Conservation (phyloP, 2,329 filamentous ascomycete genomes). For the Tolypocladium ophioglossoides region DNA sequence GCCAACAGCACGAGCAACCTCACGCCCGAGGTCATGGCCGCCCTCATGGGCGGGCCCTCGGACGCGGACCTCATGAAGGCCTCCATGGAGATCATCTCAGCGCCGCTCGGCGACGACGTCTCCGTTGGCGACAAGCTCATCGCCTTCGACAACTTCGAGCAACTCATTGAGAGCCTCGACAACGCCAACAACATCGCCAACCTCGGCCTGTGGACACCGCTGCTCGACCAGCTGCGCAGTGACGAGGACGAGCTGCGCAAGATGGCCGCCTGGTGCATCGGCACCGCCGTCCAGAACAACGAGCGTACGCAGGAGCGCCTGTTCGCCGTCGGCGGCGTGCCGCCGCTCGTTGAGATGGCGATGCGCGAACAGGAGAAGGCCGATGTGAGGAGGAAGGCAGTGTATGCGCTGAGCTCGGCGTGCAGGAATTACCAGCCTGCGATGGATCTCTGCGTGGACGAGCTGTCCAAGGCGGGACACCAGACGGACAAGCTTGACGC, state of each 20-base stretch:
- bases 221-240: constrained; percentile 59
- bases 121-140: constrained; percentile 66
- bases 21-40: constrained; percentile 58
- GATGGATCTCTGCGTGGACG: constrained; percentile 55
- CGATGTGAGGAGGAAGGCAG: constrained; percentile 71
- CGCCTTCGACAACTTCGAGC: constrained; percentile 92
- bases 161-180: constrained; percentile 84
- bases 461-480: constrained; percentile 47
- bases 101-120: constrained; percentile 48
- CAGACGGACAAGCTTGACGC: constrained; percentile 59
- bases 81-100: constrained; percentile 66
- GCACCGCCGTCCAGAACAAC: constrained; percentile 96
- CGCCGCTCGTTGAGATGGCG: constrained; percentile 55
- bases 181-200: constrained; percentile 90
- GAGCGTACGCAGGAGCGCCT: constrained; percentile 67
- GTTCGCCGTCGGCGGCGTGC: constrained; percentile 54
- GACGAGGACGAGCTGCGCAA: constrained; percentile 62
- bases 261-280: constrained; percentile 90
- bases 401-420: constrained; percentile 79
- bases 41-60: constrained; percentile 73
- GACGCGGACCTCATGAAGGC: constrained; percentile 89
- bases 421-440: constrained; percentile 85
- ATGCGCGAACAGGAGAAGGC: constrained; percentile 47
- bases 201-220: constrained; percentile 70
- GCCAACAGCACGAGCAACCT: constrained; percentile 32